Base-by-base conservation (phyloP, 257 asterid genomes). In the Plectranthus barbatus region DNA sequence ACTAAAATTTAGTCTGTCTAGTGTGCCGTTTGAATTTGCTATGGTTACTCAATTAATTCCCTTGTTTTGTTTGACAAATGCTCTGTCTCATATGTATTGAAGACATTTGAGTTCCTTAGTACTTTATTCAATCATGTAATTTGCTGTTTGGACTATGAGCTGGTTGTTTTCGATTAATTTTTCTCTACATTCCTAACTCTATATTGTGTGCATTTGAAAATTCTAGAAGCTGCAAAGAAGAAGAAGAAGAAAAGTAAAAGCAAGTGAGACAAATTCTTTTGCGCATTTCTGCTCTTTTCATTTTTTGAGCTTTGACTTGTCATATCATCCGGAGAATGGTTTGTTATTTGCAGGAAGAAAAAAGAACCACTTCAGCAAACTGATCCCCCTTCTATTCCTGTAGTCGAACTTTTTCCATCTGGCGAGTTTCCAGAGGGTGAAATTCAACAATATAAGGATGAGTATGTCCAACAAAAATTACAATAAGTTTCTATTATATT, bases 351-450 rank as follows among this genome's bases (percentile, higher is more conserved):
- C 80, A 93, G 99, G 95, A 87, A 82, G 83, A 93, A 93, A 56
- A 90, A 87, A 66, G 95, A 82, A 72, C 76, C 82, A 10, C 73
- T 63, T 18, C 83, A 82, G 81, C 96, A 93, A 74, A 89, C 97
- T 44, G 97, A 85, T 74, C 95, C 94, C 1, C 97, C 99, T 46
- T 71, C 99, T 13, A 80, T 93, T 72, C 94, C 97, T 59, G 90
- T 90, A 11, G 72, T 41, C 21, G 90, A 90, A 63, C 95, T 93
- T 64, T 90, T 87, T 72, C 76, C 96, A 18, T 81, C 92, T 56
- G 97, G 92, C 64, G 99, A 90, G 70, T 93, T 85, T 69, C 99
- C 97, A 1, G 95, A 93, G 94, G 97, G 99, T 77, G 99, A 93
- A 87, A 87, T 93, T 81, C 99, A 85, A 71, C 83, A 90, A 57